Base-by-base conservation (phyloP, 441 rosid genomes). In the Melastoma candidum region DNA sequence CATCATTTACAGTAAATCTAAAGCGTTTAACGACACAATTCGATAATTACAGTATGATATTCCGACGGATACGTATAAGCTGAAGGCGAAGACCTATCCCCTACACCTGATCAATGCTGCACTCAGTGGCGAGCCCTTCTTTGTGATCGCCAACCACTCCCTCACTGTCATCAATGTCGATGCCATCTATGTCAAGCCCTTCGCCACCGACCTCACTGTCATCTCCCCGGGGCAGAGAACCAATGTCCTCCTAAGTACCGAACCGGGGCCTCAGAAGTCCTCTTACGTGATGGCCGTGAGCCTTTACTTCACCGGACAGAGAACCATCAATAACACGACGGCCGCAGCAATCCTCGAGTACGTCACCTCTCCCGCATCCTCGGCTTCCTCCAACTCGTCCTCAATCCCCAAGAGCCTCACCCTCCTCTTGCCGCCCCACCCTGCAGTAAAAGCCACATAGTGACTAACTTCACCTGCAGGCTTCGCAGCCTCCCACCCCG, bases 91-190 rank as follows among this genome's bases (percentile, higher is more conserved):
- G 54, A 76, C 78, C 4, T 81, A 81, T 54, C 68, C 78, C 25
- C 71, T 78, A 1, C 65, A 84, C 14, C 6, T 78, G 53, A 75
- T 81, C 71, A 81, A 74, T 50, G 70, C 72, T 63, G 80, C 79
- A 29, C 77, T 78, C 49, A 70, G 83, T 60, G 77, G 71, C 22
- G 94, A 84, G 26, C 73, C 82, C 49, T 87, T 79, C 65, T 81
- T 85, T 71, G 71, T 75, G 66, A 77, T 84, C 44, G 94, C 90
- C 41, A 80, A 81, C 64, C 93, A 81, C 55, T 73, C 63, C 17
- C 26, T 85, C 7, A 78, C 84, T 1, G 77, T 83, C 10, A 83
- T 82, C 2, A 90, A 85, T 62, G 88, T 83, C 29, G 95, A 85
- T 44, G 90, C 96, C 1, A 6, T 7, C 60, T 88, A 88, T 48